phyloP scores from a whole-genome alignment of 1,284 basidiomycete genomes.

The Apiotrichum veenhuisii region DNA sequence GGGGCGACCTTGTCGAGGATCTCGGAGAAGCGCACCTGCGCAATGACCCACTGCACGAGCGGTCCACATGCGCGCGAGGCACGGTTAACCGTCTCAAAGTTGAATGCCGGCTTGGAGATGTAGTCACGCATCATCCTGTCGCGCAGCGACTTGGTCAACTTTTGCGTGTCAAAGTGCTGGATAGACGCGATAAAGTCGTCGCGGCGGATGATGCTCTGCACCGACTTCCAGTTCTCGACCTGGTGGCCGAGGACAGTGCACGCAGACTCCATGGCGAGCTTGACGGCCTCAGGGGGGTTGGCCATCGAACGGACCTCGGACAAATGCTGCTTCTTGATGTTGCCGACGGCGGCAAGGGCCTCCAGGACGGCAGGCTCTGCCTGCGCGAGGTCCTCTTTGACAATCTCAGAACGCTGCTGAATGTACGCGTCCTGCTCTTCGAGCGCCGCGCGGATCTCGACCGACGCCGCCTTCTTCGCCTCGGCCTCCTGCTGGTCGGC shows the following conservation, averaged over 20 bases:
- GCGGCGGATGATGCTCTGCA: slow-evolving; percentile 91
- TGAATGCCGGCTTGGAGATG: slow-evolving; percentile 84
- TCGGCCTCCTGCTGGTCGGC: slow-evolving; percentile 98
- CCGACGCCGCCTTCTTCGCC: slow-evolving; percentile 93
- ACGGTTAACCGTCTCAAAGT: slow-evolving; percentile 91
- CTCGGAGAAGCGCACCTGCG: slow-evolving; percentile 95
- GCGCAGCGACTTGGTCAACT: slow-evolving; percentile 85
- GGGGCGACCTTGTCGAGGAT: slow-evolving; percentile 98
- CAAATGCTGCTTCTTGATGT: slow-evolving; percentile 94
- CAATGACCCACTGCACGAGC: slow-evolving; percentile 96
- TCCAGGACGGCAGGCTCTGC: slow-evolving; percentile 97
- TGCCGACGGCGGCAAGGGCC: slow-evolving; percentile 90
- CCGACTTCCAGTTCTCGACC: slow-evolving; percentile 87
- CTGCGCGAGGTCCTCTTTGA: slow-evolving; percentile 93
- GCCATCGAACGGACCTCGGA: slow-evolving; percentile 98
- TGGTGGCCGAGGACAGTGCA: slow-evolving; percentile 97
- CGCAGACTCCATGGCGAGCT: slow-evolving; percentile 97
- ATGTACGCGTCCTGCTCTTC: slow-evolving; percentile 88
- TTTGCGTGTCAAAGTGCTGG: slow-evolving; percentile 93
- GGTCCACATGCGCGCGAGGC: slow-evolving; percentile 98
- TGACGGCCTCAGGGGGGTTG: slow-evolving; percentile 96
- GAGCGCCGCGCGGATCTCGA: slow-evolving; percentile 90
- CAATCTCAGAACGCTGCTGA: slow-evolving; percentile 77
- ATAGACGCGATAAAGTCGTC: slow-evolving; percentile 98
- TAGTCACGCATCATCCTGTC: slow-evolving; percentile 93